These are phyloP conservation scores for Rhizoclosmatium sp. DNA, from an alignment of 192 early-diverging fungal genomes.

Conservation along the genomic window DNA sequence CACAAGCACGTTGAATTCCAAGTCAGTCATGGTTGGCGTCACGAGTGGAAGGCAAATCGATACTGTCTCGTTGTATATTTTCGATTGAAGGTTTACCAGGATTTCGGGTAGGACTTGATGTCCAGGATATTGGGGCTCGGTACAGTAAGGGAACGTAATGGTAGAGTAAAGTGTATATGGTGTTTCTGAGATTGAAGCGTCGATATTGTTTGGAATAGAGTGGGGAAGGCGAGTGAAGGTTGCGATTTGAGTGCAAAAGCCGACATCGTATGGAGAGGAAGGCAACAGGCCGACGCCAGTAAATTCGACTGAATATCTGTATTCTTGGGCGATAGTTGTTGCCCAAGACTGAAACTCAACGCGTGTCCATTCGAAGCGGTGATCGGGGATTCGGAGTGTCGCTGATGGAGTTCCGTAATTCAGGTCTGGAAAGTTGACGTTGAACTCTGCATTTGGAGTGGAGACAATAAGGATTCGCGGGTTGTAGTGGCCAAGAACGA, in stretches of 20 bases:
- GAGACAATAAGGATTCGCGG: constrained; percentile 62
- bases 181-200: not conserved
- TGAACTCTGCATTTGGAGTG: constrained; percentile 88
- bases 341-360: constrained; percentile 80
- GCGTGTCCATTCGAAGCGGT: constrained; percentile 97
- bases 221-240: constrained; percentile 56
- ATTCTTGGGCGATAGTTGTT: constrained; percentile 55
- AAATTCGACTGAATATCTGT: constrained; percentile 72
- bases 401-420: constrained; percentile 72
- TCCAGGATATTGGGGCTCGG: constrained; percentile 40
- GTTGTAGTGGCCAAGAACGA: constrained; percentile 70
- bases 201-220: not conserved
- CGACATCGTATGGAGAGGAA: constrained; percentile 40
- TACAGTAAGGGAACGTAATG: constrained; percentile 46
- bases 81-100: not conserved
- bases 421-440: constrained; percentile 82
- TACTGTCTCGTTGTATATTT: constrained; percentile 31
- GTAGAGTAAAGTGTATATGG: not conserved
- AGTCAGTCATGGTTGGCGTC: constrained; percentile 20
- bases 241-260: constrained; percentile 79
- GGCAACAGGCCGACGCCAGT: constrained; percentile 66
- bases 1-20: not conserved
- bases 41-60: not conserved
- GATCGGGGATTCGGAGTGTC: constrained; percentile 81
- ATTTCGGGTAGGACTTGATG: constrained; percentile 39